phyloP scores from a whole-genome alignment of 2,329 filamentous ascomycete species.

The Graphilbum ipis-grandicollis region DNA sequence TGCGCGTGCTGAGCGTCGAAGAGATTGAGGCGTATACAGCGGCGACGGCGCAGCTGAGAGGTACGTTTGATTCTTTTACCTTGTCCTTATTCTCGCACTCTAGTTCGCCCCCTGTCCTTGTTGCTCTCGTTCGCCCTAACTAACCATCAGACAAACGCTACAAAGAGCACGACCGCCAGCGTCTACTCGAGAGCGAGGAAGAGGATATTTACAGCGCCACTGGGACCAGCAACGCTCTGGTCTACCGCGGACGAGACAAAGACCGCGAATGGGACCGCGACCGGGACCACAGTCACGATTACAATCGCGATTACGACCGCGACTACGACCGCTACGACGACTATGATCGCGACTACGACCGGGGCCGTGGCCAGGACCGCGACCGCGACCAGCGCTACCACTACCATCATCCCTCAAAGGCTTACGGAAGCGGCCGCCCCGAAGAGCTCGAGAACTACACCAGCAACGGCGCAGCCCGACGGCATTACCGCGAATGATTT shows the following conservation, averaged over 20 bases:
- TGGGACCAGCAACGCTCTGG: neutral
- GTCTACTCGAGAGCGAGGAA: conserved; percentile 2
- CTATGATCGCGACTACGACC: conserved; percentile 2
- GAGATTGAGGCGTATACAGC: conserved; percentile 80
- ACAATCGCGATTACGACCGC: conserved; percentile 7
- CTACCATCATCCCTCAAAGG: too few species aligned
- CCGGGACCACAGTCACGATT: conserved; percentile 1
- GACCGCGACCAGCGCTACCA: conserved; percentile 6
- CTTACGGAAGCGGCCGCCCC: too few species aligned
- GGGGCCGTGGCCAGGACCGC: conserved; percentile 1
- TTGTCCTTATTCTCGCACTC: neutral
- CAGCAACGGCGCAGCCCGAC: too few species aligned
- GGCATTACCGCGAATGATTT: too few species aligned
- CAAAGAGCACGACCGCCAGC: conserved; percentile 18
- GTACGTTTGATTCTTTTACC: conserved; percentile 20
- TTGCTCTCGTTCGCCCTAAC: neutral
- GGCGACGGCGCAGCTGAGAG: conserved; percentile 66
- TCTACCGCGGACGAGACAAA: neutral
- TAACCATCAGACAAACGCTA: conserved; percentile 16
- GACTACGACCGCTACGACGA: neutral
- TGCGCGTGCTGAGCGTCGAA: conserved; percentile 71
- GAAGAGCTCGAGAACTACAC: too few species aligned
- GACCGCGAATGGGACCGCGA: neutral
- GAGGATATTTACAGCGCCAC: neutral
- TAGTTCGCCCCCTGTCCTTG: neutral